Conservation (phyloP, 345 rosid species). For the Psidium guajava region DNA sequence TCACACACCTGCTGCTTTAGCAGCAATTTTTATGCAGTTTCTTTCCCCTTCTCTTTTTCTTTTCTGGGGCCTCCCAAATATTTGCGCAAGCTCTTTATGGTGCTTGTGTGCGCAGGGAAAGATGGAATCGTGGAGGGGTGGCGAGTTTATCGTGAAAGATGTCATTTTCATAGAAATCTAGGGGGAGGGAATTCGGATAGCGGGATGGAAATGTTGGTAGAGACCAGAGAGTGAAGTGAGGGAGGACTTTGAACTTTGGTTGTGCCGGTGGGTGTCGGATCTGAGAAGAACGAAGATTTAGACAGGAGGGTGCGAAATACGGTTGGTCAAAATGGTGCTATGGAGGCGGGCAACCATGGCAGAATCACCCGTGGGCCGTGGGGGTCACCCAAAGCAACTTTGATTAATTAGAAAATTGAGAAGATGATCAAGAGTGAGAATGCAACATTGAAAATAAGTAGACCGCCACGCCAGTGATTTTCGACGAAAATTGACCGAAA, state of each 20-base stretch:
- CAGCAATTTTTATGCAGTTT: not conserved
- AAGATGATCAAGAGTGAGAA: too few relatives aligned
- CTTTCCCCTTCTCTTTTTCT: not conserved
- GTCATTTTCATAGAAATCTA: not conserved
- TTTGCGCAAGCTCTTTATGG: not conserved
- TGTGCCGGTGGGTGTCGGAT: not conserved
- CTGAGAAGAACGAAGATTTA: not conserved
- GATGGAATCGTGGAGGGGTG: fast-evolving
- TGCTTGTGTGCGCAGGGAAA: not conserved
- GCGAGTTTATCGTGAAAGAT: not conserved
- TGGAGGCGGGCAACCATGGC: too few relatives aligned
- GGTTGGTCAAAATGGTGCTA: not conserved
- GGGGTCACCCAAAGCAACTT: too few relatives aligned
- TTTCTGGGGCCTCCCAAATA: not conserved
- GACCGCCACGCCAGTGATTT: fast-evolving
- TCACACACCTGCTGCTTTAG: not conserved
- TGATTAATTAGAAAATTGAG: not conserved
- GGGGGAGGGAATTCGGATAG: not conserved
- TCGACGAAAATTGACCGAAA: not conserved
- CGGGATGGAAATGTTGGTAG: not conserved
- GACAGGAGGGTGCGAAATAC: not conserved
- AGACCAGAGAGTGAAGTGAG: not conserved
- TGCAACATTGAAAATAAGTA: too few relatives aligned
- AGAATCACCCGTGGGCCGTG: too few relatives aligned
- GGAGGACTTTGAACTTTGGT: not conserved